Base-by-base conservation (phyloP, 257 asterid genomes). In the Nicotiana knightiana region DNA sequence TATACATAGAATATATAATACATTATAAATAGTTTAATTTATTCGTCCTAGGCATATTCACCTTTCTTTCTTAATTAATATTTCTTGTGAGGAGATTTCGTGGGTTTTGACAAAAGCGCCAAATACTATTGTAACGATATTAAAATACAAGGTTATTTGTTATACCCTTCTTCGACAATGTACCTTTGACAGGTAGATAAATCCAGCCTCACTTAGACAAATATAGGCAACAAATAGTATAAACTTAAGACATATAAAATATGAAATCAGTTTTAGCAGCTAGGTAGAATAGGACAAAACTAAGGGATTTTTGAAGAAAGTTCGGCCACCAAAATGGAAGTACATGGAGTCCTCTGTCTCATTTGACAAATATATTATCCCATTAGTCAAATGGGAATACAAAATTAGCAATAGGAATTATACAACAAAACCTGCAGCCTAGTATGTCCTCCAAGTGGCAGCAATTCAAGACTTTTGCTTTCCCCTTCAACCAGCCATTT, bases 381-480 rank as follows among this genome's bases (percentile, higher is more conserved):
- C 10, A 66, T 13, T 73, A 58, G 59, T 79, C 77, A 82, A 82
- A 83, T 57, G 48, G 48, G 46, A 39, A 58, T 32, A 21, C 24
- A 73, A 51, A 32, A 62, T 80, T 21, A 77, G 54, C 59, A 55
- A 77, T 5, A 62, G 71, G 81, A 59, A n/a, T 78, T 51, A 76
- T 81, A 79, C 81, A 82, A 57, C 0, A 21, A 76, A 48, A 62
- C 64, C 81, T 80, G 93, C 93, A 88, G 90, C 89, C 92, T 86
- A 71, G 83, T 83, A 77, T 78, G 87, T 28, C 88, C 89, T 89
- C 98, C 97, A 93, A 88, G 76, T 94, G 98, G 97, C 96, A 91
- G 89, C 88, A 82, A 32, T 70, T 59, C 83, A 83, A 81, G 91
- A 88, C 55, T 48, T 86, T 84, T 48, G 51, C 86, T 78, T 86